Base-by-base conservation (phyloP, 176 grass and related monocot genomes). In the Bonia amplexicaulis region DNA sequence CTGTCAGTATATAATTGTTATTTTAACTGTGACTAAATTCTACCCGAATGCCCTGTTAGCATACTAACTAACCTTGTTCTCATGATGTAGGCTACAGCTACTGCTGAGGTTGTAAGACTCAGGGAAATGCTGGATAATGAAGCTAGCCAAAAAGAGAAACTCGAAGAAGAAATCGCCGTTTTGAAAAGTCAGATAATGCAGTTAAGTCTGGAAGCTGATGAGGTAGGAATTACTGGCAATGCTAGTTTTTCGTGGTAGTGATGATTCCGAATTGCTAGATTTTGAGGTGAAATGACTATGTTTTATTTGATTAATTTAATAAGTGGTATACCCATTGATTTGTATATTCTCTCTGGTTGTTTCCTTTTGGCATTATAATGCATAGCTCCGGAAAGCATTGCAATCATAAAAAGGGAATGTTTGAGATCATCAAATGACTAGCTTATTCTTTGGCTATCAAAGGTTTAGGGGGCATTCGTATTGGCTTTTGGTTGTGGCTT, bases 131-230 rank as follows among this genome's bases (percentile, higher is more conserved):
- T 96, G 57, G 92, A 94, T 71, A 90, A 71, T 53, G 97, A 99
- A 91, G 88, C 80, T 79, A 92, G 89, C 66, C 90, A 92, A 82
- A 99, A 96, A 76, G 88, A 92, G 46, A 99, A 92, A 78, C 90
- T 99, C 23, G 97, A 99, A 88, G 92, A 96, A 88, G 92, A 99
- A 78, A 96, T 99, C 79, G 73, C 87, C 66, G 63, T 82, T 87
- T 83, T 99, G 74, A 99, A 86, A 80, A 88, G 88, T 85, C 97
- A 96, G 54, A 87, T 99, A 83, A 76, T 99, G 83, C 97, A 99
- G 80, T 77, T 96, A 69, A 94, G 97, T 66, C 2, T 99, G 62
- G 93, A 99, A 88, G 93, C 97, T 41, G 92, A 99, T 78, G 97
- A 96, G 91, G 97, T 99, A 90, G 76, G 80, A 72, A 29, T 87